Conservation (phyloP, 495 filamentous ascomycete genomes). For the Staphylotrichum longicolle region DNA sequence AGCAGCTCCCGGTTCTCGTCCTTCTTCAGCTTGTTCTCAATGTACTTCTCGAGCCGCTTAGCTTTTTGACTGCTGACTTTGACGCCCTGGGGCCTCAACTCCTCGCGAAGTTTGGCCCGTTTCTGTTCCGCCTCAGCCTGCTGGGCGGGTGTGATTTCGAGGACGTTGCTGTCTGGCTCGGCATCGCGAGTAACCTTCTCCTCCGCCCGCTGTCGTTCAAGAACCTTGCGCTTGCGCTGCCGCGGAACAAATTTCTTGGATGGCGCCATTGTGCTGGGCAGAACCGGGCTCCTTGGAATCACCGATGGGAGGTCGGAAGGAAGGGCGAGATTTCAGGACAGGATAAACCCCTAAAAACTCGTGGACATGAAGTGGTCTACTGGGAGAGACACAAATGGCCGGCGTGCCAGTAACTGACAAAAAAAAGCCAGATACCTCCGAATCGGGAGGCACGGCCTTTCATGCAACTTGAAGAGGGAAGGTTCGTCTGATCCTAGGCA, state of each 20-base stretch:
- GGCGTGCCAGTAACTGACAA: no score
- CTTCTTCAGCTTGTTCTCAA: constrained; percentile 92
- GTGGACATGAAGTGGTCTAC: no score
- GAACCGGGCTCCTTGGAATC: not conserved
- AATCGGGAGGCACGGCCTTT: no score
- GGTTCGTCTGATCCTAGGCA: no score
- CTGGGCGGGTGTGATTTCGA: constrained; percentile 65
- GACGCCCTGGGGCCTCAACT: constrained; percentile 66
- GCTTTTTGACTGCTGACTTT: constrained; percentile 88
- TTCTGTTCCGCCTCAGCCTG: constrained; percentile 67
- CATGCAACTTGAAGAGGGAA: no score
- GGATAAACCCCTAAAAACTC: not conserved
- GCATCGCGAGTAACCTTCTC: constrained; percentile 36
- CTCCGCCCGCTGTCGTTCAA: constrained; percentile 54
- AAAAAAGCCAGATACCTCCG: no score
- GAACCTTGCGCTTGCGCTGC: constrained; percentile 73
- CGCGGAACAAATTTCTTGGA: constrained; percentile 65
- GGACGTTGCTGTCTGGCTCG: constrained; percentile 62
- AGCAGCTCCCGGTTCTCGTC: constrained; percentile 87
- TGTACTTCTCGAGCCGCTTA: constrained; percentile 94
- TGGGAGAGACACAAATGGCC: no score
- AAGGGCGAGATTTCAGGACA: not conserved
- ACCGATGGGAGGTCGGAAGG: not conserved
- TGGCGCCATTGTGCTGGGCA: constrained; percentile 46
- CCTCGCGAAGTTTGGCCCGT: constrained; percentile 53